Percentiles rank a stretch among this genome's conserved stretches.
Conservation (phyloP, 495 filamentous ascomycete species). For the Parathielavia hyrcaniae region DNA sequence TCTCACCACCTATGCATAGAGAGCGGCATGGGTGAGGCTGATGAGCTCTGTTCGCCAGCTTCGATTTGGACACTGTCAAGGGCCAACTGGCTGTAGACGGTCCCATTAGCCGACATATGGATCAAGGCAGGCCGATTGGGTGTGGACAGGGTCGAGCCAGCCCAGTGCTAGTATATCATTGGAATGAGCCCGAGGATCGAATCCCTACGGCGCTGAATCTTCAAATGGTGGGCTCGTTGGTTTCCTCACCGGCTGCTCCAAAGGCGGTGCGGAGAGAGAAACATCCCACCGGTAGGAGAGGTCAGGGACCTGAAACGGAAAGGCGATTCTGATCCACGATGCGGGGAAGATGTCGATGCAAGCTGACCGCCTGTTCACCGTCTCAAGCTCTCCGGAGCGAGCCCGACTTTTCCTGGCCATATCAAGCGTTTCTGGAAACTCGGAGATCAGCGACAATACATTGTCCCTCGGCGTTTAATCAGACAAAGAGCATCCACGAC, state of each 20-base stretch:
- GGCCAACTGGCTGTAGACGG: not conserved
- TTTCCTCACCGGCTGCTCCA: too few species aligned
- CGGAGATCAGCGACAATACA: not conserved
- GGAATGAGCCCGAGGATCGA: too few species aligned
- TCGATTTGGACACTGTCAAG: not conserved
- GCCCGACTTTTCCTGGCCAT: not conserved
- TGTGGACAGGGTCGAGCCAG: not conserved
- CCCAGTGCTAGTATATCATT: too few species aligned
- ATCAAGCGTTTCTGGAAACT: conserved; percentile 7
- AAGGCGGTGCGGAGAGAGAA: not conserved
- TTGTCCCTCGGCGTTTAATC: not conserved
- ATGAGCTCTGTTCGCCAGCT: not conserved
- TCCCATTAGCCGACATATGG: not conserved
- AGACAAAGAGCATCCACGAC: not conserved
- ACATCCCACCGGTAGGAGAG: conserved; percentile 5
- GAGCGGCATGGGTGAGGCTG: not conserved
- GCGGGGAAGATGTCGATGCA: conserved; percentile 24
- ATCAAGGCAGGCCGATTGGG: not conserved
- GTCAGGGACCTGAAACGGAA: conserved; percentile 10
- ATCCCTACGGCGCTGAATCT: too few species aligned
- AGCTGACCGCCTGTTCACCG: conserved; percentile 37
- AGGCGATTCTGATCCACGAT: conserved; percentile 33
- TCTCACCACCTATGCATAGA: not conserved
- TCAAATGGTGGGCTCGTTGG: too few species aligned
- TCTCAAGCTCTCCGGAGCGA: not conserved